Conservation (phyloP, 1,139 yeast species). For the Kazachstania sp. region DNA sequence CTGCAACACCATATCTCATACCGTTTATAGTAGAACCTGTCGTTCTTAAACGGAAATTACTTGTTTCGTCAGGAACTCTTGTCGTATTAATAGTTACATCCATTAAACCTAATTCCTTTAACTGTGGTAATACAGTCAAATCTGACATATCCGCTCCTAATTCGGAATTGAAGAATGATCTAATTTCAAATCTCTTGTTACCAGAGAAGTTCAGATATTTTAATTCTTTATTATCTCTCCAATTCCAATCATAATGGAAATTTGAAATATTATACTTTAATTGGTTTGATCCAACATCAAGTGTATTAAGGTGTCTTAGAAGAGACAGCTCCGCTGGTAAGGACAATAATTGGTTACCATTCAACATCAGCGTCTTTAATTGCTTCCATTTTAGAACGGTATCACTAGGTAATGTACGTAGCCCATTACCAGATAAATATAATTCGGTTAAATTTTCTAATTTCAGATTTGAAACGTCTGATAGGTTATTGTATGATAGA, state of each 20-base stretch:
- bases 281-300: constrained; percentile 89
- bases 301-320: constrained; percentile 50
- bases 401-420: constrained; percentile 76
- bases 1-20: constrained; percentile 87
- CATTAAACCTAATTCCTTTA: constrained; percentile 77
- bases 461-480: constrained; percentile 63
- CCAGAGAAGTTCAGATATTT: constrained; percentile 85
- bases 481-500: constrained; percentile 71
- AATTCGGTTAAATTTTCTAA: constrained; percentile 53
- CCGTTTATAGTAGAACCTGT: constrained; percentile 77
- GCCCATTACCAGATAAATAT: constrained; percentile 76
- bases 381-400: constrained; percentile 57
- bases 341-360: constrained; percentile 78
- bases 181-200: constrained; percentile 81
- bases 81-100: constrained; percentile 87
- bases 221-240: constrained; percentile 78
- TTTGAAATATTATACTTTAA: constrained; percentile 87
- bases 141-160: constrained; percentile 52
- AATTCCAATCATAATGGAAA: constrained; percentile 96
- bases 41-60: constrained; percentile 79
- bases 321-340: constrained; percentile 85
- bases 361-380: constrained; percentile 57
- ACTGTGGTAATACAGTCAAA: constrained; percentile 60
- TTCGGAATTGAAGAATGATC: constrained; percentile 35
- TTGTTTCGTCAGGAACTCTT: constrained; percentile 78